Evolutionary conservation across 2,329 filamentous ascomycete genomes (phyloP).

Genomic region (Graphilbum fragrans): DNA sequence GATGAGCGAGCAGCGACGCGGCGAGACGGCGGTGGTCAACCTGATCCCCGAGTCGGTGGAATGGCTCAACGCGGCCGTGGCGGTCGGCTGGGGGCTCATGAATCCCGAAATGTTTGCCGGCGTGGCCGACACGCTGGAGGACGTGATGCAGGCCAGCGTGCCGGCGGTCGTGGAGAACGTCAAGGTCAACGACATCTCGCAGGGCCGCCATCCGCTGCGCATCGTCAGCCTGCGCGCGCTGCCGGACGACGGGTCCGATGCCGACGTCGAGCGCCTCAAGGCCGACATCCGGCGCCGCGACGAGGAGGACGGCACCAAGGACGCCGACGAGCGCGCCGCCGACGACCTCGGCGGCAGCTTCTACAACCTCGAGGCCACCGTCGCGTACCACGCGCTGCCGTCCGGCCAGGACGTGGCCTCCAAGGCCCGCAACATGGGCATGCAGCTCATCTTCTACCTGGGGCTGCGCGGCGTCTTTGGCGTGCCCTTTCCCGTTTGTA

Average conservation of each 20-base stretch:
- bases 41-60: slow-evolving; percentile 86
- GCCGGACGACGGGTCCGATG: slow-evolving; percentile 65
- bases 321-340: slow-evolving; percentile 77
- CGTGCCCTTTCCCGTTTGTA: slow-evolving; percentile 67
- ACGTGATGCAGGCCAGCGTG: slow-evolving; percentile 94
- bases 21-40: slow-evolving; percentile 76
- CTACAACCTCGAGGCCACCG: slow-evolving; percentile 83
- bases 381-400: slow-evolving; percentile 83
- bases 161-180: slow-evolving; percentile 89
- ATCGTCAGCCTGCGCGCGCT: slow-evolving; percentile 80
- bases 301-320: slow-evolving; percentile 67
- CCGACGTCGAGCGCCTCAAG: slow-evolving; percentile 71
- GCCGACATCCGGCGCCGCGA: slow-evolving; percentile 69
- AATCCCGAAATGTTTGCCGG: slow-evolving; percentile 93
- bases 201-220: slow-evolving; percentile 81
- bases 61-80: slow-evolving; percentile 88
- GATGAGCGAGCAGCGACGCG: slow-evolving; percentile 74
- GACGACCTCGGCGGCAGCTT: slow-evolving; percentile 85
- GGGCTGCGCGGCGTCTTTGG: slow-evolving; percentile 83
- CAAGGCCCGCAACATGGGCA: slow-evolving; percentile 91
- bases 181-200: slow-evolving; percentile 86
- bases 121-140: slow-evolving; percentile 84
- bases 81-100: slow-evolving; percentile 78
- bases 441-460: slow-evolving; percentile 90
- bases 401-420: slow-evolving; percentile 57